Evolutionary conservation across 2,329 filamentous ascomycete genomes (phyloP).

Genomic region (Neofusicoccum parvum): DNA sequence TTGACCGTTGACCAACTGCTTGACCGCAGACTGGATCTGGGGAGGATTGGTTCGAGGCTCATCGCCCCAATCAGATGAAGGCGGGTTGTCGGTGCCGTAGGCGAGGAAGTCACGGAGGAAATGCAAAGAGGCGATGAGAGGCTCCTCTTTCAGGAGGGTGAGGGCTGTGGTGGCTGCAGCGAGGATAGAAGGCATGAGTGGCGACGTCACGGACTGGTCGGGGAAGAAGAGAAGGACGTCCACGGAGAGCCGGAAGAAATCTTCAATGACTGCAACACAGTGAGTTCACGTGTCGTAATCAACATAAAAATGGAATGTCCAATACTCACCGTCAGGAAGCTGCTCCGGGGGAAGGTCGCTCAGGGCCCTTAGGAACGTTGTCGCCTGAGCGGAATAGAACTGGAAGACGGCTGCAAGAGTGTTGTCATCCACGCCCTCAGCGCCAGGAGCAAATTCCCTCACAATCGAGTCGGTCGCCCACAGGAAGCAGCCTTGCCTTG

Average conservation of each 20-base stretch:
- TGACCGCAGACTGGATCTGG: slow-evolving; percentile 73
- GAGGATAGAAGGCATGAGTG: slow-evolving; percentile 79
- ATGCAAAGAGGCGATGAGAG: slow-evolving; percentile 86
- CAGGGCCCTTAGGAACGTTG: slow-evolving; percentile 84
- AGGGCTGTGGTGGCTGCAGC: slow-evolving; percentile 85
- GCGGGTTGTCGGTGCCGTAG: slow-evolving; percentile 76
- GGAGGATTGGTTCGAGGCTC: slow-evolving; percentile 62
- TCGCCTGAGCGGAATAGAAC: slow-evolving; percentile 93
- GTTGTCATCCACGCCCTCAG: slow-evolving; percentile 78
- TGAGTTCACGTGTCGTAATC: not conserved
- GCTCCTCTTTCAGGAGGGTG: slow-evolving; percentile 86
- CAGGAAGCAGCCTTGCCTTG: slow-evolving; percentile 94
- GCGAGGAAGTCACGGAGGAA: slow-evolving; percentile 88
- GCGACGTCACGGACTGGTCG: slow-evolving; percentile 76
- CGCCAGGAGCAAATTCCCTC: slow-evolving; percentile 90
- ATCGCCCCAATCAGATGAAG: slow-evolving; percentile 63
- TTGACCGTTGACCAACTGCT: slow-evolving; percentile 67
- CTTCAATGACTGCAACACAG: slow-evolving; percentile 71
- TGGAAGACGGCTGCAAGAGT: slow-evolving; percentile 86
- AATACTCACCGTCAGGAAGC: slow-evolving; percentile 65
- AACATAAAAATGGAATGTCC: not conserved
- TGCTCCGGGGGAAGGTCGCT: slow-evolving; percentile 79
- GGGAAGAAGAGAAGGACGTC: slow-evolving; percentile 95
- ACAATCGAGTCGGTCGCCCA: slow-evolving; percentile 96
- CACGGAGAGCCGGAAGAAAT: slow-evolving; percentile 91